Percentiles rank a stretch among this genome's conserved stretches.
These are phyloP conservation scores for Aspergillus terreus DNA, from an alignment of 2,329 filamentous ascomycete species.

Conservation along the genomic window DNA sequence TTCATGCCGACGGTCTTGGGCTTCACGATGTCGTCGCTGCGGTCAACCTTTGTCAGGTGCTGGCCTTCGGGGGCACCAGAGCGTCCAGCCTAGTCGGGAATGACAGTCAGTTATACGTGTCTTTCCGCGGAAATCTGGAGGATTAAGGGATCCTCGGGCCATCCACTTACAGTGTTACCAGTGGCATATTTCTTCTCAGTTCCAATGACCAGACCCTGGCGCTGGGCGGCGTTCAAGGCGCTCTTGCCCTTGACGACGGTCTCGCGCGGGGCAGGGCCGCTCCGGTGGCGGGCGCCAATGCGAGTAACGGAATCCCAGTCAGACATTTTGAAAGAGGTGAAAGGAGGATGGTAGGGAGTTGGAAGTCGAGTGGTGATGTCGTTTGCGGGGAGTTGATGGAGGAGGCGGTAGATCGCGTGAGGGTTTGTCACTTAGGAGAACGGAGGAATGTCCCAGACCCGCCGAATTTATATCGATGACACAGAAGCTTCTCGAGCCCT, in stretches of 20 bases:
- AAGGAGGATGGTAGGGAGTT: not conserved
- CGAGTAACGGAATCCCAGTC: slow-evolving; percentile 90
- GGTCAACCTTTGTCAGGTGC: slow-evolving; percentile 96
- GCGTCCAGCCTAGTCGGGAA: slow-evolving; percentile 35
- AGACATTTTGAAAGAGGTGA: slow-evolving; percentile 49
- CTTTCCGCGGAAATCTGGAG: not conserved
- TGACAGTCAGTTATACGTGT: not conserved
- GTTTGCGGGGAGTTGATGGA: slow-evolving; percentile 11
- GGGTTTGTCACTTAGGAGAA: slow-evolving; percentile 15
- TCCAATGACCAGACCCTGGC: slow-evolving; percentile 68
- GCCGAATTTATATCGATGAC: slow-evolving; percentile 35
- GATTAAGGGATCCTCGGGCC: not conserved
- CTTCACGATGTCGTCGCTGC: slow-evolving; percentile 94
- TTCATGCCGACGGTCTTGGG: slow-evolving; percentile 81
- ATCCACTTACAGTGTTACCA: slow-evolving; percentile 71
- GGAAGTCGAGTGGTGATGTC: slow-evolving; percentile 2
- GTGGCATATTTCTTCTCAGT: slow-evolving; percentile 90
- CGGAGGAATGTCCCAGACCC: slow-evolving; percentile 19
- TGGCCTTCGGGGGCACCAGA: slow-evolving; percentile 70
- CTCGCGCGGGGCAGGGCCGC: slow-evolving; percentile 66
- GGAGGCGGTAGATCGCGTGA: slow-evolving; percentile 25
- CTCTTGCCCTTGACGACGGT: slow-evolving; percentile 82
- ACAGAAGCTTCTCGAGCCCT: slow-evolving; percentile 39
- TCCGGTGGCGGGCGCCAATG: slow-evolving; percentile 82
- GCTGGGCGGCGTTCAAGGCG: slow-evolving; percentile 84